Percentiles rank a stretch among this genome's conserved stretches.
phyloP scores from a whole-genome alignment of 371 early-diverging fungal genomes.

The Mortierella sp. region DNA sequence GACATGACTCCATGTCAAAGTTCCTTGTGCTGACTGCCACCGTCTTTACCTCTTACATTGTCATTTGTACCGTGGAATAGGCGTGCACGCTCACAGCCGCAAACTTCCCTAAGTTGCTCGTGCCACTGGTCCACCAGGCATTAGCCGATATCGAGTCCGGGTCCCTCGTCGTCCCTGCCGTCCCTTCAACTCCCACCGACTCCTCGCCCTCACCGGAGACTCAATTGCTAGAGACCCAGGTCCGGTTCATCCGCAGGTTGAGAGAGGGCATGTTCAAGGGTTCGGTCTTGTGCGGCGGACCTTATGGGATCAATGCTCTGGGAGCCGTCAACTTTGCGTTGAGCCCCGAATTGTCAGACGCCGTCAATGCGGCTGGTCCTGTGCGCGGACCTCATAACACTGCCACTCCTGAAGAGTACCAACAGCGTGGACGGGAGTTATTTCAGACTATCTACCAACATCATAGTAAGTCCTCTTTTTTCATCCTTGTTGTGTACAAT shows the following conservation, averaged over 20 bases:
- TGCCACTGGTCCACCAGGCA: slow-evolving; percentile 44
- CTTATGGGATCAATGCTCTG: slow-evolving; percentile 52
- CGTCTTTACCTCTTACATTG: background rate
- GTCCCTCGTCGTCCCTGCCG: slow-evolving; percentile 13
- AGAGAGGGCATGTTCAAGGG: slow-evolving; percentile 43
- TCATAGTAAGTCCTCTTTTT: slow-evolving; percentile 27
- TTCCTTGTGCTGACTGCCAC: background rate
- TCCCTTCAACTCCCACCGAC: background rate
- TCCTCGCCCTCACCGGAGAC: background rate
- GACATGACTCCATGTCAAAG: background rate
- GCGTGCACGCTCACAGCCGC: slow-evolving; percentile 40
- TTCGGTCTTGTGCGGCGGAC: slow-evolving; percentile 47
- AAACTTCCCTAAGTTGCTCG: slow-evolving; percentile 46
- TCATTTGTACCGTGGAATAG: slow-evolving; percentile 8
- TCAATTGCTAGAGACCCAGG: slow-evolving; percentile 12
- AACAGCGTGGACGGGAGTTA: slow-evolving; percentile 35
- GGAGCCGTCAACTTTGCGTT: slow-evolving; percentile 47
- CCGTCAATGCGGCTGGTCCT: slow-evolving; percentile 36
- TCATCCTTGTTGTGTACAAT: background rate
- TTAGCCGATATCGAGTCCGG: slow-evolving; percentile 30
- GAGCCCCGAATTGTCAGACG: slow-evolving; percentile 26
- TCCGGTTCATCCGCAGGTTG: slow-evolving; percentile 42
- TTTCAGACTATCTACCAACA: slow-evolving; percentile 48
- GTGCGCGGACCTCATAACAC: slow-evolving; percentile 24
- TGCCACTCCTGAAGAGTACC: slow-evolving; percentile 31